Conservation (phyloP, 2,329 filamentous ascomycete genomes). For the Fusarium oxysporum region DNA sequence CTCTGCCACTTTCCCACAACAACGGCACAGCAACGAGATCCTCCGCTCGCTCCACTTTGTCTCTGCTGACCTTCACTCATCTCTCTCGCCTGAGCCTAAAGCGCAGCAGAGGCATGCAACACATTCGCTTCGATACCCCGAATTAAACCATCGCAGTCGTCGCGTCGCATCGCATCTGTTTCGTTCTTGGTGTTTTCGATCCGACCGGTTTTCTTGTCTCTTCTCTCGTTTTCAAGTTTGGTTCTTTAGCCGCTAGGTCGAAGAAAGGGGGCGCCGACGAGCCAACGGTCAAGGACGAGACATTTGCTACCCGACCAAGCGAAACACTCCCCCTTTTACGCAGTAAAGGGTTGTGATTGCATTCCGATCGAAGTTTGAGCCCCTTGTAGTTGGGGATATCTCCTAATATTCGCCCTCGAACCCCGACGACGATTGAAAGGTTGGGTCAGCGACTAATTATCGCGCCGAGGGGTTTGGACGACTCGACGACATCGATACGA, state of each 20-base stretch:
- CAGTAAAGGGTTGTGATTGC: slow-evolving; percentile 30
- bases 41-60: slow-evolving; percentile 24
- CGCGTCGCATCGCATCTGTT: neutral
- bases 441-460: slow-evolving; percentile 3
- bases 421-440: slow-evolving; percentile 11
- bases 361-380: slow-evolving; percentile 24
- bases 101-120: slow-evolving; percentile 32
- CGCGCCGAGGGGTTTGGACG: slow-evolving; percentile 9
- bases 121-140: slow-evolving; percentile 30
- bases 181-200: slow-evolving; percentile 12
- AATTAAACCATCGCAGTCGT: slow-evolving; percentile 17
- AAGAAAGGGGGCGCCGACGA: slow-evolving; percentile 33
- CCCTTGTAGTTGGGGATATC: slow-evolving; percentile 4
- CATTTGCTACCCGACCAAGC: slow-evolving; percentile 25
- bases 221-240: slow-evolving; percentile 2
- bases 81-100: slow-evolving; percentile 13
- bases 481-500: slow-evolving; percentile 20
- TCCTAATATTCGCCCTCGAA: slow-evolving; percentile 18
- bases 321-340: slow-evolving; percentile 14
- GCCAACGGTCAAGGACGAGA: slow-evolving; percentile 31
- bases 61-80: slow-evolving; percentile 29
- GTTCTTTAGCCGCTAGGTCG: slow-evolving; percentile 14
- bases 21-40: slow-evolving; percentile 43
- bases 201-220: neutral
- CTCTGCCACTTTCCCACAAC: slow-evolving; percentile 29